Evolutionary conservation across 164 flowering plant genomes (phyloP).

Genomic region (Stephania yunnanensis): DNA sequence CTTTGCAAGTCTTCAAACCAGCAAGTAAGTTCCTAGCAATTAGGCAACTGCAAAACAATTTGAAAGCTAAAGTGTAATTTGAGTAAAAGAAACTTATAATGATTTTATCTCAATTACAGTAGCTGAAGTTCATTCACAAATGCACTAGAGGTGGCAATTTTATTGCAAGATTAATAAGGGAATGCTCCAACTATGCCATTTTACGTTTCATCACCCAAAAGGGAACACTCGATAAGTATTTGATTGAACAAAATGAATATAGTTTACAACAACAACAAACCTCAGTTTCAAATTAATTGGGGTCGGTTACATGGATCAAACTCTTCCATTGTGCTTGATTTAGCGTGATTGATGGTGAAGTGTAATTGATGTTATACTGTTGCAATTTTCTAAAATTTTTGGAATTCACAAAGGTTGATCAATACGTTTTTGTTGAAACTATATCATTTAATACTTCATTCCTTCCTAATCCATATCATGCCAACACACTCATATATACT

Average conservation of each 20-base stretch:
- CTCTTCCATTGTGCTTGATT: no score
- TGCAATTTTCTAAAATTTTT: background rate
- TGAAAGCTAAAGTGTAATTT: background rate
- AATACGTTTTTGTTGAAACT: background rate
- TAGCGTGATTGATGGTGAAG: no score
- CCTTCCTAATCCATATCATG: background rate
- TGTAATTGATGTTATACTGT: background rate
- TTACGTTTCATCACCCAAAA: background rate
- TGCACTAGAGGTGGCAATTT: background rate
- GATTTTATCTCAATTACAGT: background rate
- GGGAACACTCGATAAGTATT: background rate
- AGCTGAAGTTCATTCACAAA: background rate
- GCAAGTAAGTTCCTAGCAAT: conserved; percentile 85
- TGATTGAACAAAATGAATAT: background rate
- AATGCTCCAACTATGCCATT: background rate
- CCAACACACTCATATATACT: background rate
- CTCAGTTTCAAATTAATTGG: no score
- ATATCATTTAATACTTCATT: background rate
- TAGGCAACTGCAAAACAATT: conserved; percentile 65
- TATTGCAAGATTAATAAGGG: background rate
- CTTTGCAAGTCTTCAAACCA: conserved; percentile 91
- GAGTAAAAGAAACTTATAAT: background rate
- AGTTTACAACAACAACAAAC: background rate
- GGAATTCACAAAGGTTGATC: background rate
- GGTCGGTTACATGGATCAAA: no score